Base-by-base conservation (phyloP, 2,329 filamentous ascomycete genomes). In the Sporothrix pallida region DNA sequence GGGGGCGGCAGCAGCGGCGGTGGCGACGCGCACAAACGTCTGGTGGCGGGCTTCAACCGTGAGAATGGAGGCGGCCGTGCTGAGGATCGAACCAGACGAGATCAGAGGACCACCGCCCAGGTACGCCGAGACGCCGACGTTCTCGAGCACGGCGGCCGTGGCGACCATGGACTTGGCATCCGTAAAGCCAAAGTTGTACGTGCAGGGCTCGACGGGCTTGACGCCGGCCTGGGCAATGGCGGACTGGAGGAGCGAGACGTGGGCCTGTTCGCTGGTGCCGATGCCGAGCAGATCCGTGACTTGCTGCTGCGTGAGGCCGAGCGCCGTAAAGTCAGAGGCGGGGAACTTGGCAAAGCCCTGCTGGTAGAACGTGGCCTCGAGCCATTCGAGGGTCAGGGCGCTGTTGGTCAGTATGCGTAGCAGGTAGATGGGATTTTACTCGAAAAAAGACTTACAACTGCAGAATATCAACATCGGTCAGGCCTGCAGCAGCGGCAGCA, bases 21-120 rank as follows among this genome's bases (percentile, higher is more conserved):
- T 84, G 54, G 88, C 89, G 74, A 86, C 83, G 76, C 92, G 90
- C 81, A 94, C 89, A 81, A 92, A 90, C 75, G 90, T 90, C 82
- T 93, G 90, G 83, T 94, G 92, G 74, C 92, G 87, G 42, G 91
- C 86, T 83, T 94, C 92, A 74, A 93, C 87, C 31, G 91, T 92
- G 62, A 93, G 86, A 80, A 94, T 94, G 70, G 88, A 88, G 10
- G 86, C 92, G 2, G 92, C 92, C 23, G 89, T 88, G 75, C 86
- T 84, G 70, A 94, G 88, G 75, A 93, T 87, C 69, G 84, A 84
- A 69, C 86, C 83, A 72, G 86, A 85, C 63, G 87, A 85, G 75
- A 94, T 81, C 46, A 93, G 84, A 4, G 90, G 89, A 15, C 91
- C 91, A 37, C 90, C 92, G 74, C 91, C 92, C 15, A 93, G 88